Evolutionary conservation across 257 asterid species (phyloP), one percentile per base, ranked within the genome.

Genomic region (Agastache rugosa): DNA sequence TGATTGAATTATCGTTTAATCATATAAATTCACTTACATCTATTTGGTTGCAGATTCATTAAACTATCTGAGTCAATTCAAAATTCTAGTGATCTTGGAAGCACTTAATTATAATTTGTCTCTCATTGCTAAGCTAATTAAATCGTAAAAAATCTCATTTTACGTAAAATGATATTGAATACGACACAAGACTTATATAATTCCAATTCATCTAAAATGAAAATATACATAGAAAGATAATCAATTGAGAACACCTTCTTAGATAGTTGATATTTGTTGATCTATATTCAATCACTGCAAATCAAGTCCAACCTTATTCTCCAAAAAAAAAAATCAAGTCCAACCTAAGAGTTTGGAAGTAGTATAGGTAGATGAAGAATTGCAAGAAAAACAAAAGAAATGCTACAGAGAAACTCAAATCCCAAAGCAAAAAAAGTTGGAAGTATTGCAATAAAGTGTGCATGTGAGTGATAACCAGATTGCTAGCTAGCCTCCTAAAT

Each of bases 381-480:
- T 50, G 53, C 44, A 64, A 27, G 35, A 72, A 17, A 74, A 55
- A 23, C 37, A 54, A 47, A 58, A 29, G n/a, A 11, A 59, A 12
- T 23, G n/a, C n/a, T n/a, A 34, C 63, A 23, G 23, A 16, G 2
- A 47, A 15, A 35, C 41, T 10, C 71, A 55, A 8, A 69, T 44
- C 56, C 64, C 64, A 69, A 55, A 23, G 56, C 60, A 17, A 11
- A 0, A 19, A 71, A 29, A 34, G 10, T 54, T 69, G 83, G 69
- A 63, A 20, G 42, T 39, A 39, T 19, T 27, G 45, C 14, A 42
- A 9, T 25, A 67, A 41, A 53, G 69, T 12, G 12, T n/a, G 66
- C 83, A 75, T 79, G 83, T 79, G 83, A 69, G 27, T 15, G 56
- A 29, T 2, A 58, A 17, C 48, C 54, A 12, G 37, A 67, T 56